These are phyloP conservation scores for Gnetum montanum DNA, from an alignment of 75 land plant species.

Conservation along the genomic window DNA sequence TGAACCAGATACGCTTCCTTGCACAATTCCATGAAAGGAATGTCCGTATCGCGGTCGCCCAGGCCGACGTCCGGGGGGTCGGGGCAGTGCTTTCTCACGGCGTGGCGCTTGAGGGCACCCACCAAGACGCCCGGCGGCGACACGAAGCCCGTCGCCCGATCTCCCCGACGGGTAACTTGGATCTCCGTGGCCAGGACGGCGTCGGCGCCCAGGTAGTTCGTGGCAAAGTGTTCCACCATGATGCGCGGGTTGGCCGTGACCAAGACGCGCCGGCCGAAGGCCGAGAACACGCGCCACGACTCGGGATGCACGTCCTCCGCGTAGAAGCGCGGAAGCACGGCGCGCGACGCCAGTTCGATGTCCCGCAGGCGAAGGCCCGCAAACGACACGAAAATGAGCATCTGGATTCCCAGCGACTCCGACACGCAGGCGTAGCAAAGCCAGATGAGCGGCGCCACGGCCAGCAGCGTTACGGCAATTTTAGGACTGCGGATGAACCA, in stretches of 20 bases:
- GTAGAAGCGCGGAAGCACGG: slow-evolving; percentile 83
- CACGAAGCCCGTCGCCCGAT: slow-evolving; percentile 73
- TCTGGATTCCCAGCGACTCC: slow-evolving; percentile 45
- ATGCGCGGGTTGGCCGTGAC: slow-evolving; percentile 80
- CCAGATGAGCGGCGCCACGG: slow-evolving; percentile 45
- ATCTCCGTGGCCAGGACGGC: slow-evolving; percentile 84
- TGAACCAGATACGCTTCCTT: slow-evolving; percentile 77
- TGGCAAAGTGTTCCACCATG: slow-evolving; percentile 88
- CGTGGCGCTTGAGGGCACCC: slow-evolving; percentile 41
- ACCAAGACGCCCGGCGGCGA: slow-evolving; percentile 68
- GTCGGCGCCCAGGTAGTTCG: slow-evolving; percentile 61
- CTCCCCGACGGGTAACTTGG: slow-evolving; percentile 43
- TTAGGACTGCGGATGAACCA: too few relatives aligned
- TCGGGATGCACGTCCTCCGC: slow-evolving; percentile 81
- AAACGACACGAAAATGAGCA: slow-evolving; percentile 55
- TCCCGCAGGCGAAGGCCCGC: slow-evolving; percentile 60
- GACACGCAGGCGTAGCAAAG: slow-evolving; percentile 47
- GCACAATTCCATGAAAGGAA: slow-evolving; percentile 73
- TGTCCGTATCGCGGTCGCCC: slow-evolving; percentile 64
- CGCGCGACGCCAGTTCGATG: slow-evolving; percentile 65
- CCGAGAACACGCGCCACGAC: slow-evolving; percentile 58
- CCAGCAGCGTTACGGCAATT: slow-evolving; percentile 50
- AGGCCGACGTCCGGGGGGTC: slow-evolving; percentile 53
- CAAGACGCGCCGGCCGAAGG: slow-evolving; percentile 60
- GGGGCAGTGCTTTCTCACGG: slow-evolving; percentile 37